phyloP scores from a whole-genome alignment of 805 yeast species.

The Starmerella vitae region DNA sequence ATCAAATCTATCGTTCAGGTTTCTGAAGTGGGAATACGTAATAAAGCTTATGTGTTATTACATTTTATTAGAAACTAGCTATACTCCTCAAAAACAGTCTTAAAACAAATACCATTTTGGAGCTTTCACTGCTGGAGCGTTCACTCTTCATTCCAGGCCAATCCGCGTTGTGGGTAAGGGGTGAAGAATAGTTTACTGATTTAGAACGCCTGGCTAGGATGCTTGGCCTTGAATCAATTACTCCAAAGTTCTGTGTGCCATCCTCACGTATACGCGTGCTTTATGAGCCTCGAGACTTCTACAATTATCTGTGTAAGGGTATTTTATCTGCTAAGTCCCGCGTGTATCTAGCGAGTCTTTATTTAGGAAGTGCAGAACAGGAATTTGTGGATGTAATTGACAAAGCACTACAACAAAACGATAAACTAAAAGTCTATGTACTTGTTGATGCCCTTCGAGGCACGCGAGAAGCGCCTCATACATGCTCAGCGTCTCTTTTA shows the following conservation, averaged over 20 bases:
- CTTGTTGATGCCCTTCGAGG: constrained; percentile 82
- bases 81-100: too few species aligned
- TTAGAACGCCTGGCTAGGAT: background rate
- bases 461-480: constrained; percentile 77
- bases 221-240: constrained; percentile 15
- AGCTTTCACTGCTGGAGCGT: too few species aligned
- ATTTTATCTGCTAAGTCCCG: constrained; percentile 49
- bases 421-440: constrained; percentile 52
- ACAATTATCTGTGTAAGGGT: constrained; percentile 43
- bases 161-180: too few species aligned
- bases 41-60: too few species aligned
- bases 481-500: constrained; percentile 63
- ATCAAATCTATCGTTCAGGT: too few species aligned
- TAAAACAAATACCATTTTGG: too few species aligned
- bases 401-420: constrained; percentile 45
- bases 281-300: constrained; percentile 52
- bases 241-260: constrained; percentile 20
- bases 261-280: constrained; percentile 16
- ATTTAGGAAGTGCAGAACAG: constrained; percentile 68
- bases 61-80: too few species aligned
- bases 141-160: too few species aligned
- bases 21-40: too few species aligned
- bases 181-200: too few species aligned
- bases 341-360: constrained; percentile 71
- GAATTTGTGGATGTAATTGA: constrained; percentile 57